Base-by-base conservation (phyloP, 1,284 basidiomycete species). In the Ganoderma boninense region DNA sequence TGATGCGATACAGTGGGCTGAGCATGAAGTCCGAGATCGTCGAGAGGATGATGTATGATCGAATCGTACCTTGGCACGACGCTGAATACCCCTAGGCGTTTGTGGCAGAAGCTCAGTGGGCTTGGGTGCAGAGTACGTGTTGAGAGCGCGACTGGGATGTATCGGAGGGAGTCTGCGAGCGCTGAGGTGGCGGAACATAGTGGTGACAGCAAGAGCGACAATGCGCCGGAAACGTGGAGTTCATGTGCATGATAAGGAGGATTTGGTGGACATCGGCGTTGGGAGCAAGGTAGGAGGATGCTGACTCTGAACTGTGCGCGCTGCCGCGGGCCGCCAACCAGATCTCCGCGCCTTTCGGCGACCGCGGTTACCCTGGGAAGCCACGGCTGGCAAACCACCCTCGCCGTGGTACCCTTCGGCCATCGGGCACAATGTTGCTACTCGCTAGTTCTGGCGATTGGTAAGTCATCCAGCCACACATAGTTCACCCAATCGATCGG, bases 41-140 rank as follows among this genome's bases (percentile, higher is more conserved):
- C 46, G 29, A 40, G 18, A 40, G 67, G 23, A 44, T 46, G 61
- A 66, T 49, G 40, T n/a, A 14, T 46, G 64, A 60, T 62, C 26
- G 35, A 16, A 40, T 32, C 59, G 64, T 57, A 71, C 76, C 73
- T 73, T 70, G 62, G 69, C 70, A 32, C 67, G 73, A 62, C 68
- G 46, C 40, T 73, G 72, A n/a, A 74, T 42, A 52, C 43, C 46
- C 62, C 65, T 59, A 46, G 67, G 64, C 35, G 42, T 56, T 32
- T 66, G 66, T 26, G 57, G 52, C 13, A 71, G 49, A 14, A 69
- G 67, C 65, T 73, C 68, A 23, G 74, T 68, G 14, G 71, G 72
- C 26, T 64, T 62, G 46, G 32, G 40, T 18, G 42, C 54, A 23
- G 69, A 29, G 26, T 61, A 71, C 29, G 73, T 71, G 40, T 56